These are phyloP conservation scores for Rachicladosporium sp. DNA, from an alignment of 2,329 filamentous ascomycete species.

Conservation along the genomic window DNA sequence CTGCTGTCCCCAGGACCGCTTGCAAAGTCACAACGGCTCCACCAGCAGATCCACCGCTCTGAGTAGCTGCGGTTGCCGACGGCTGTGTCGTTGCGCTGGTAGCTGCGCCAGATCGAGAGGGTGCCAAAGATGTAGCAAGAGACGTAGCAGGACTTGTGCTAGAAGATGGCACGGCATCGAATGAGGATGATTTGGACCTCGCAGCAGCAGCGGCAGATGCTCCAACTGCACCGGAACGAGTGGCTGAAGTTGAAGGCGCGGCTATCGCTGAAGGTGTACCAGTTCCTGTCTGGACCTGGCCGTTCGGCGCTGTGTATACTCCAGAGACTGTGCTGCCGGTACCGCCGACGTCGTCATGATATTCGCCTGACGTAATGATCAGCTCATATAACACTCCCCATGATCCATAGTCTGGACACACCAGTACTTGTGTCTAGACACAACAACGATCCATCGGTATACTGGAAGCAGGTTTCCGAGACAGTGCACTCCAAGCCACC, in stretches of 20 bases:
- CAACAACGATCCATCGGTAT: slow-evolving; percentile 1
- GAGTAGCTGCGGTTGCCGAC: too few relatives aligned
- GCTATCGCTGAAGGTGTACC: slow-evolving; percentile 4
- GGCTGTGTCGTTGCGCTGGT: too few relatives aligned
- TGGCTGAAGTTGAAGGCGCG: neutral
- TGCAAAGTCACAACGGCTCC: too few relatives aligned
- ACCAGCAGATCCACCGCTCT: too few relatives aligned
- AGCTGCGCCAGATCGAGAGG: too few relatives aligned
- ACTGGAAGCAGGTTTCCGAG: slow-evolving; percentile 2
- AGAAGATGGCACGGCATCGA: too few relatives aligned
- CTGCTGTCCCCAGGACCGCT: too few relatives aligned
- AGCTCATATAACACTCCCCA: neutral
- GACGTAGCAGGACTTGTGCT: too few relatives aligned
- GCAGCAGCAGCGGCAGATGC: too few relatives aligned
- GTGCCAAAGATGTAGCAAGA: too few relatives aligned
- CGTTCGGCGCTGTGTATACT: slow-evolving; percentile 7
- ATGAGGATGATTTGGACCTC: too few relatives aligned
- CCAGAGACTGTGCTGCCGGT: slow-evolving; percentile 6
- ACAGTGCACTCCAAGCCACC: slow-evolving; percentile 2
- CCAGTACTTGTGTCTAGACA: slow-evolving; percentile 4
- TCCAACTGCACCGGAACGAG: too few relatives aligned
- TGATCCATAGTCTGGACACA: neutral
- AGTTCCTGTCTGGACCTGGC: slow-evolving; percentile 7
- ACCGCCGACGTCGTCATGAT: slow-evolving; percentile 8
- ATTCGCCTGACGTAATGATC: slow-evolving; percentile 4